Base-by-base conservation (phyloP, 1,139 yeast genomes). In the Taphrina populina region DNA sequence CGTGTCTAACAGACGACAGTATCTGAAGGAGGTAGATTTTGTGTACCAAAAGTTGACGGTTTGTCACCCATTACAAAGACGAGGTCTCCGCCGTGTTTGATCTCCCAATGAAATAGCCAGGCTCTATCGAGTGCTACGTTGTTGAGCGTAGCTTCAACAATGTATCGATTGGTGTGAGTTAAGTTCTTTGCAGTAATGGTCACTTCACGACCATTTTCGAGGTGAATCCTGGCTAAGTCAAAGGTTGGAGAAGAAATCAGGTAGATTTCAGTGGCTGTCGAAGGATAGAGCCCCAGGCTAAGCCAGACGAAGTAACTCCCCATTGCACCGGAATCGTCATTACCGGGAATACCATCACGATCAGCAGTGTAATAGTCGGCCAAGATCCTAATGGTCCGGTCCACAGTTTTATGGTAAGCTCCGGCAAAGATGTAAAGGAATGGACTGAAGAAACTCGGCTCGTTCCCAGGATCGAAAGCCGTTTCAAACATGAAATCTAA, bases 251-350 rank as follows among this genome's bases (percentile, higher is more conserved):
- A 37, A 11, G 54, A 29, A 19, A 49, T 32, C 20, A 49, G 39
- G 26, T 49, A 49, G 6, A 32, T 30, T 13, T 49, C 46, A 2
- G 54, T 49, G 10, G 46, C 54, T 7, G 54, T 49, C 15, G 37
- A 37, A 7, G 54, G 54, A 15, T 49, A 49, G 20, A 49, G 20
- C 3, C 54, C 54, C 30, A 49, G 34, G 26, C 54, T 49, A 11
- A 49, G 46, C 54, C 54, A 49, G 29, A 40, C 35, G 20, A 49
- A 49, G 32, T 49, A 49, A 19, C 44, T 27, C 3, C 54, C 54
- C 54, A 49, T 39, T 32, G 54, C 54, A 17, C 54, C 54, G 11
- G 46, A 39, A 21, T 49, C 54, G 15, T 49, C 54, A 15, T 49
- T 49, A 24, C 54, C 54, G 3, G 54, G 54, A n/a, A 49, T 39